A percentile compares a stretch with the other conserved stretches of the same genome.
These are phyloP conservation scores for Rhynchosporium agropyri DNA, from an alignment of 2,329 filamentous ascomycete species.

Conservation along the genomic window DNA sequence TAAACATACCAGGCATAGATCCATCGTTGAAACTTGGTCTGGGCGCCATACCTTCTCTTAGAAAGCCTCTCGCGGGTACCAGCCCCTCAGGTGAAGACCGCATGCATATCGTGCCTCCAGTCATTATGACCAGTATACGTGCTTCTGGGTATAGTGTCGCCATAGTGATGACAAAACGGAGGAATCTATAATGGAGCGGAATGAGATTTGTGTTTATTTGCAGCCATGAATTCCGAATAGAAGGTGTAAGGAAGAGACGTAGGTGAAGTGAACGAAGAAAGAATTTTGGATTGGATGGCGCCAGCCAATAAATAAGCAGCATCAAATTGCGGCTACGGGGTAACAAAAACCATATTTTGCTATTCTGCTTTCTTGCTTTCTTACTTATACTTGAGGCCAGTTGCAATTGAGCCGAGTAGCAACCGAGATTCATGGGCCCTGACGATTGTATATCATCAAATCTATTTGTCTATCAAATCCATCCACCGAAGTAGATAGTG, in stretches of 20 bases:
- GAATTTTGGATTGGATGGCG: no score
- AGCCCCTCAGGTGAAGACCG: slow-evolving; percentile 65
- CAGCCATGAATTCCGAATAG: no score
- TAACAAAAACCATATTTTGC: slow-evolving; percentile 2
- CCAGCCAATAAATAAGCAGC: background rate
- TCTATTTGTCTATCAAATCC: no score
- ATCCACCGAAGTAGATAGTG: no score
- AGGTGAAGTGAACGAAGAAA: no score
- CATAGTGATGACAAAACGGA: slow-evolving; percentile 22
- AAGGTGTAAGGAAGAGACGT: no score
- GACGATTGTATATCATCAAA: no score
- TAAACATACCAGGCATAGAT: slow-evolving; percentile 49
- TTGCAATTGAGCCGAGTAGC: background rate
- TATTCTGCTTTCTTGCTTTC: no score
- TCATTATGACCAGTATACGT: slow-evolving; percentile 68
- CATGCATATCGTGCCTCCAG: slow-evolving; percentile 72
- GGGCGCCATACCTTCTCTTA: slow-evolving; percentile 65
- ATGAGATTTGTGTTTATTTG: no score
- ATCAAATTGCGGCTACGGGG: slow-evolving; percentile 4
- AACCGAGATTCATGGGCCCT: background rate
- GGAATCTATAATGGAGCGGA: no score
- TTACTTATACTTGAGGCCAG: no score
- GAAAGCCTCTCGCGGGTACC: slow-evolving; percentile 61
- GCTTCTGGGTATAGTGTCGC: slow-evolving; percentile 52
- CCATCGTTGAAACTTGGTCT: slow-evolving; percentile 71